These are phyloP conservation scores for Cicer bijugum DNA, from an alignment of 306 rosid species.

Conservation along the genomic window DNA sequence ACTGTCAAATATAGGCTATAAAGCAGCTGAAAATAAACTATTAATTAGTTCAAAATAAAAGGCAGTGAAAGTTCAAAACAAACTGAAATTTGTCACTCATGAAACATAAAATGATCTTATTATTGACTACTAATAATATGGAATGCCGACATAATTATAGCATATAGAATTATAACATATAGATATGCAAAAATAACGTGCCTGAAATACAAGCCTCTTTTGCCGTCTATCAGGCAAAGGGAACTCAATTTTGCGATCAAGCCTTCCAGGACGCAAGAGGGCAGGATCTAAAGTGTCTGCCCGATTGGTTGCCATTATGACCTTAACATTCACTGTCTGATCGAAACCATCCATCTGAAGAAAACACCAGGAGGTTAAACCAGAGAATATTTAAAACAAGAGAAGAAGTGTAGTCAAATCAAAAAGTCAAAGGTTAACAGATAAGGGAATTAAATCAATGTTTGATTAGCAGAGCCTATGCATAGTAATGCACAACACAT, in stretches of 20 bases:
- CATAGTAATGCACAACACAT: neutral
- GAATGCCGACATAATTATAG: neutral
- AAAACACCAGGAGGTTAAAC: conserved; percentile 22
- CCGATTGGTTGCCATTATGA: conserved; percentile 97
- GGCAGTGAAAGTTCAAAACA: conserved; percentile 28
- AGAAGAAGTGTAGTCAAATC: neutral
- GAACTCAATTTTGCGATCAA: conserved; percentile 95
- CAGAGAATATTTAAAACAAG: conserved; percentile 28
- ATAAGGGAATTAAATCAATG: neutral
- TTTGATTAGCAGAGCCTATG: neutral
- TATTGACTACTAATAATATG: neutral
- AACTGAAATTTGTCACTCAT: conserved; percentile 4
- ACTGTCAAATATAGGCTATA: conserved; percentile 15
- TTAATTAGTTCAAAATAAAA: neutral
- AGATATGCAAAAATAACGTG: conserved; percentile 41
- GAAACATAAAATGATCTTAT: conserved; percentile 1
- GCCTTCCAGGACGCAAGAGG: conserved; percentile 97
- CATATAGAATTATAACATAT: neutral
- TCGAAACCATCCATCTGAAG: conserved; percentile 98
- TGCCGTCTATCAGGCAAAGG: conserved; percentile 98
- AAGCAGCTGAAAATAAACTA: neutral
- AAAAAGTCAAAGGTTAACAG: conserved; percentile 18
- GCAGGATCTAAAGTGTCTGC: conserved; percentile 99
- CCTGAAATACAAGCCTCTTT: conserved; percentile 99
- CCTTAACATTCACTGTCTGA: conserved; percentile 98